A percentile compares a stretch with the other conserved stretches of the same genome.
Evolutionary conservation across 2,329 filamentous ascomycete species (phyloP).

Genomic region (Colletotrichum sp.): DNA sequence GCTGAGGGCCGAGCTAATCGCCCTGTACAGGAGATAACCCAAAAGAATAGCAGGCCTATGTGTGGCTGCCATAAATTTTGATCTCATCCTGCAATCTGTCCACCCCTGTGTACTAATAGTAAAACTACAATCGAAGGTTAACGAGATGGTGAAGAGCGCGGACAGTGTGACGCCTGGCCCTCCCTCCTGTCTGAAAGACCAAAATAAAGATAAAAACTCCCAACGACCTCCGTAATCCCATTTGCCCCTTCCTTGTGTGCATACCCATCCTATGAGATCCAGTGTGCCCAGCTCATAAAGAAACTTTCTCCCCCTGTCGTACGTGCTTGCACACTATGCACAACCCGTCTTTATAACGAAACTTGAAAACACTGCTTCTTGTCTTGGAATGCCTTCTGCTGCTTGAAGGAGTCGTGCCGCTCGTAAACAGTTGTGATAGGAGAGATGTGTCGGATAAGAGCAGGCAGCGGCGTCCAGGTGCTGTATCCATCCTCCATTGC

Average conservation of each 20-base stretch:
- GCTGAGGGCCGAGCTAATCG: not conserved
- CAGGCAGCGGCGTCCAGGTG: not conserved
- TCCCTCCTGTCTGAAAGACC: not conserved
- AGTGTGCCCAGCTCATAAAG: not conserved
- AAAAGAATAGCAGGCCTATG: not conserved
- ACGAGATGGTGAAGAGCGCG: slow-evolving; percentile 3
- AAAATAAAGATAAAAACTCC: slow-evolving; percentile 5
- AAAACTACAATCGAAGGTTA: slow-evolving; percentile 15
- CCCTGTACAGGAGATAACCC: not conserved
- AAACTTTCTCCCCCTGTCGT: not conserved
- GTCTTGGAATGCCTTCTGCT: not conserved
- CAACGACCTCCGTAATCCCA: not conserved
- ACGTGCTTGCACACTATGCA: not conserved
- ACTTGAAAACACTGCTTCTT: not conserved
- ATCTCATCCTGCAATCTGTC: not conserved
- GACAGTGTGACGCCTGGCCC: not conserved
- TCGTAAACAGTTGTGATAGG: not conserved
- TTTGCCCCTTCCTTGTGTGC: not conserved
- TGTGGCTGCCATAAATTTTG: not conserved
- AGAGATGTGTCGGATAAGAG: not conserved
- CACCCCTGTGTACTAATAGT: not conserved
- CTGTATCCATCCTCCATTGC: not conserved
- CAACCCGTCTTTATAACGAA: not conserved
- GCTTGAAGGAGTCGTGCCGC: not conserved
- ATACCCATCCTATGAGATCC: not conserved